Percentiles rank a stretch among this genome's conserved stretches.
Conservation (phyloP, 1,284 basidiomycete species). For the Fomes fomentarius region DNA sequence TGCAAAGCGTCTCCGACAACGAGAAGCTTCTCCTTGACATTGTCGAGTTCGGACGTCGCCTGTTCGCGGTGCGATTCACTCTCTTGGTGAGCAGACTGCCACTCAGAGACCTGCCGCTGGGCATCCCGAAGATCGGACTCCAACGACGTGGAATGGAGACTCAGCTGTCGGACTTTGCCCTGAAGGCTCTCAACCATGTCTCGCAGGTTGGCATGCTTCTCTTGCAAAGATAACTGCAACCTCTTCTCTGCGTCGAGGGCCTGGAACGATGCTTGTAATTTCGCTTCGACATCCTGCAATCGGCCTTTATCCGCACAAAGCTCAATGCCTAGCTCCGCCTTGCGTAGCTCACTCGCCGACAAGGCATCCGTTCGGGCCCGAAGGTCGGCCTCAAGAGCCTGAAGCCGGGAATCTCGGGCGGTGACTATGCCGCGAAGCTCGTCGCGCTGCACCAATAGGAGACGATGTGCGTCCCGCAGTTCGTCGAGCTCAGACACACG, state of each 20-base stretch:
- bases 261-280: neutral
- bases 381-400: slow-evolving; percentile 8
- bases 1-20: neutral
- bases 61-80: neutral
- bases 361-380: slow-evolving; percentile 3
- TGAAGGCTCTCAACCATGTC: neutral
- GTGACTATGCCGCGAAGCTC: slow-evolving; percentile 8
- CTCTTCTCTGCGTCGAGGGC: slow-evolving; percentile 1
- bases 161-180: neutral
- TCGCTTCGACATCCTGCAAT: neutral
- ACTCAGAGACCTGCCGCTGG: neutral
- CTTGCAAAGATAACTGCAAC: neutral
- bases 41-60: neutral
- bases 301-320: neutral
- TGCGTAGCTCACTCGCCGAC: slow-evolving; percentile 1
- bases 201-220: neutral
- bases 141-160: neutral
- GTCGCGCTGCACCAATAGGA: slow-evolving; percentile 12
- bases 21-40: neutral
- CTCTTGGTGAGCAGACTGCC: neutral
- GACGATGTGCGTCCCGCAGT: slow-evolving; percentile 13
- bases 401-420: slow-evolving; percentile 11
- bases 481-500: slow-evolving; percentile 6
- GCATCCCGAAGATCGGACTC: neutral
- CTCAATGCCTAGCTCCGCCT: neutral